These are phyloP conservation scores for Beta corolliflora DNA, from an alignment of 179 eudicot genomes.

Conservation along the genomic window DNA sequence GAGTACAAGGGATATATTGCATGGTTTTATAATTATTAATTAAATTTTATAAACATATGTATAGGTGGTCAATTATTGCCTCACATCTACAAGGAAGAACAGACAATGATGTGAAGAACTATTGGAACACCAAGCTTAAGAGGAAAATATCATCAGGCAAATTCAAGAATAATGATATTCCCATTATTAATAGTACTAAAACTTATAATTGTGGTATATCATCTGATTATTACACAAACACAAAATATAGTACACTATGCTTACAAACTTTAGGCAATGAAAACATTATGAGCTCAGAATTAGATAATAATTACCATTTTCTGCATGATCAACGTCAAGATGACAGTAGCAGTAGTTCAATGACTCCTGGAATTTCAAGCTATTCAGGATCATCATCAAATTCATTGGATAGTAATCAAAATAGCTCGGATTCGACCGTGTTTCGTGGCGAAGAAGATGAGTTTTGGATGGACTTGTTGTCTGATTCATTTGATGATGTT, in stretches of 20 bases:
- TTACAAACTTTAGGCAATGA: not conserved
- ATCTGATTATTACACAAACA: not conserved
- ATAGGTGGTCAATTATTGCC: constrained; percentile 60
- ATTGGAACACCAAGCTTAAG: constrained; percentile 37
- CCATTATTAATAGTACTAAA: not conserved
- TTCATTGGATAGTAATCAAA: not conserved
- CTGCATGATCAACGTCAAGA: not conserved
- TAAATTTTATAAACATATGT: not conserved
- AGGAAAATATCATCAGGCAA: constrained; percentile 22
- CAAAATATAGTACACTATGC: not conserved
- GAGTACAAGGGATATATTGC: not conserved
- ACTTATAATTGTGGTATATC: not conserved
- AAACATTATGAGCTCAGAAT: not conserved
- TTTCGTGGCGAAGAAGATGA: constrained; percentile 12
- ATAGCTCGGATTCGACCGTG: not conserved
- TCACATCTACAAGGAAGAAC: constrained; percentile 48
- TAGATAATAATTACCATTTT: not conserved
- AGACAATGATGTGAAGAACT: constrained; percentile 47
- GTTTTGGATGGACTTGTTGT: constrained; percentile 35
- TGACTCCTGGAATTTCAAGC: constrained; percentile 19
- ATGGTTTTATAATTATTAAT: not conserved
- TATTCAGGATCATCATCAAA: constrained; percentile 20
- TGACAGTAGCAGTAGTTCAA: not conserved
- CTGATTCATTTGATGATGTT: constrained; percentile 28
- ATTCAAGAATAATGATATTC: not conserved